These are phyloP conservation scores for Lactarius tabidus DNA, from an alignment of 768 basidiomycete species.

Conservation along the genomic window DNA sequence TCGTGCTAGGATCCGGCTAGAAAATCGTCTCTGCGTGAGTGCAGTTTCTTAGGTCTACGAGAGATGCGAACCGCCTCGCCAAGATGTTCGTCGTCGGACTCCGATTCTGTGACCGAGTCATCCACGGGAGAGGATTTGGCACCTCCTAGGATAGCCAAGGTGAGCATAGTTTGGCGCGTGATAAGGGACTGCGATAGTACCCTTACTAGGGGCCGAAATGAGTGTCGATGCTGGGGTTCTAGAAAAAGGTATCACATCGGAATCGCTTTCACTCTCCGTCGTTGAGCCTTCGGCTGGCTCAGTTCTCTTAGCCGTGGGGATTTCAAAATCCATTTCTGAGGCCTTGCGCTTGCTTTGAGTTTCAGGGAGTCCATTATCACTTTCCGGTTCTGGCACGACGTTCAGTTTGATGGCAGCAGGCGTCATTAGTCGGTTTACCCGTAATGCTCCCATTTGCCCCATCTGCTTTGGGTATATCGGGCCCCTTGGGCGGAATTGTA, in stretches of 20 bases:
- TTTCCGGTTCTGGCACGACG: constrained; percentile 32
- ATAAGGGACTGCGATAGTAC: background rate
- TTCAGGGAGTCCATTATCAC: constrained; percentile 13
- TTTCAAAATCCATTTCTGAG: constrained; percentile 15
- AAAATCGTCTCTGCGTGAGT: background rate
- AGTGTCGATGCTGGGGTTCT: background rate
- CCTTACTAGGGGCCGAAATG: background rate
- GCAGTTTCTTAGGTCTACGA: too few species aligned
- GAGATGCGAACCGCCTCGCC: constrained; percentile 11
- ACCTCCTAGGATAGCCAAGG: constrained; percentile 4
- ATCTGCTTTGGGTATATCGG: background rate
- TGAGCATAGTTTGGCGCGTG: background rate
- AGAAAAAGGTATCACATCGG: background rate
- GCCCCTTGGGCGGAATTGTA: background rate
- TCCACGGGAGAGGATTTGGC: constrained; percentile 24
- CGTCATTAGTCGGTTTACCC: constrained; percentile 11
- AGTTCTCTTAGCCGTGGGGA: constrained; percentile 13
- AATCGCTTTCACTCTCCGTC: constrained; percentile 23
- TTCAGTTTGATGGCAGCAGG: constrained; percentile 2
- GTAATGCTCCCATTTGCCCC: constrained; percentile 16
- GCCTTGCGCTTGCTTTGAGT: constrained; percentile 15
- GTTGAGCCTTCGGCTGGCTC: constrained; percentile 5
- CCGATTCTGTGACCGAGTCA: constrained; percentile 48
- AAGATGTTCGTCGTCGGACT: constrained; percentile 33
- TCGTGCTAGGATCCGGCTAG: background rate